Evolutionary conservation across 768 basidiomycete species (phyloP), one percentile per base, ranked within the genome.

Genomic region (Saitozyma sp.): DNA sequence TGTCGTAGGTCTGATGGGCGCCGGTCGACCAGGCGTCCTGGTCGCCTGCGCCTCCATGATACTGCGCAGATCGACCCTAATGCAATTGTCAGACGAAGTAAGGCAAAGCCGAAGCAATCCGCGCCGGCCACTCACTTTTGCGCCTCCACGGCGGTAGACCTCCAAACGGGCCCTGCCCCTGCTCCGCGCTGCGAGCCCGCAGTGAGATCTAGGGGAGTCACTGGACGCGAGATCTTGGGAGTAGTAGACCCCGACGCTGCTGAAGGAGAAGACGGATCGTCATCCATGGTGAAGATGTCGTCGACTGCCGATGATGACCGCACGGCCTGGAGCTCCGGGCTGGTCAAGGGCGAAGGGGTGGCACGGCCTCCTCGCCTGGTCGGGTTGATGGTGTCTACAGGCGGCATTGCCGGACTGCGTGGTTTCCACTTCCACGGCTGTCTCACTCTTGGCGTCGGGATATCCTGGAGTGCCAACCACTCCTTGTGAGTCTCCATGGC

Each of bases 241-340:
- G 69, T 69, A 20, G 66, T 63, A 3, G 66, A 64, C 9, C 61
- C 50, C 10, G 75, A 54, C 11, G 67, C 74, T 16, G 80, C 64
- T 3, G 78, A 53, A 8, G 78, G 78, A 1, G 80, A 72, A 9
- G 71, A 66, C n/a, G 64, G 29, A 37, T 86, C 86, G 54, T 90
- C 89, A 70, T 94, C 92, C 91, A 94, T 93, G 8, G 82, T 74
- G 70, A 95, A 93, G 39, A 93, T 83, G 55, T 90, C 92, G 60
- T 91, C 86, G 3, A 84, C 76, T 13, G 66, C 72, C 8, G 68
- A 69, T 16, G 54, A 43, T 56, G 16, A 79, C 79, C 65, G 80
- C 68, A 58, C 48, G 54, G 63, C 73, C 63, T 29, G 51, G 41
- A 80, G 64, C 49, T 64, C 68, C 29, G 82, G 78, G 66, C 71